A percentile compares a stretch with the other conserved stretches of the same genome.
Conservation (phyloP, 2,329 filamentous ascomycete species). For the Conoideocrella luteorostrata region DNA sequence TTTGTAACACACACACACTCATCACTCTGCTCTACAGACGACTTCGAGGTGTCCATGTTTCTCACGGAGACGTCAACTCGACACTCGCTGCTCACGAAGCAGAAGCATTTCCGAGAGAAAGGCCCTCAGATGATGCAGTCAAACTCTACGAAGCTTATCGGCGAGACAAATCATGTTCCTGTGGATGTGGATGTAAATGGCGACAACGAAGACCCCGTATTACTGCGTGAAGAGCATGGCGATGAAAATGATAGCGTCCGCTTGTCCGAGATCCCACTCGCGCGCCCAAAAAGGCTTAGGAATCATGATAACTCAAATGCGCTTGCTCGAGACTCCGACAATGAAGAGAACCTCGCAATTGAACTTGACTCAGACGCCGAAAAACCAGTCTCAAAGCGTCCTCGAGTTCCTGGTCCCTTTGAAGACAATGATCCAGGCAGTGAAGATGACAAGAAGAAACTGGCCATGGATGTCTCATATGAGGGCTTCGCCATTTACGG, state of each 20-base stretch:
- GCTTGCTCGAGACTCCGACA: conserved; percentile 19
- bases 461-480: conserved; percentile 79
- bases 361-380: conserved; percentile 34
- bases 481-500: conserved; percentile 96
- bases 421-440: conserved; percentile 23
- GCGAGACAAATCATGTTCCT: conserved; percentile 46
- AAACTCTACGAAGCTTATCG: conserved; percentile 57
- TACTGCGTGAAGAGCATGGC: conserved; percentile 45
- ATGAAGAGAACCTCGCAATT: conserved; percentile 28
- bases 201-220: conserved; percentile 11
- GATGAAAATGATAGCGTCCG: conserved; percentile 22
- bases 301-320: conserved; percentile 19
- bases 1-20: too few species aligned
- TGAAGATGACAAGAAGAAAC: conserved; percentile 80
- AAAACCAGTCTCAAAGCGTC: conserved; percentile 40
- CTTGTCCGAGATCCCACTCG: conserved; percentile 29
- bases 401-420: conserved; percentile 23
- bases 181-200: conserved; percentile 39
- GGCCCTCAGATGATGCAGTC: conserved; percentile 47
- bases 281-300: conserved; percentile 25
- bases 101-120: conserved; percentile 67
- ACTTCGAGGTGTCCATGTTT: conserved; percentile 94
- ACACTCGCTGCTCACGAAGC: conserved; percentile 80
- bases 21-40: conserved; percentile 58
- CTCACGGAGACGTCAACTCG: conserved; percentile 78